Evolutionary conservation across 1,284 basidiomycete genomes (phyloP), one percentile per base, ranked within the genome.

Genomic region (Malassezia obtusa): DNA sequence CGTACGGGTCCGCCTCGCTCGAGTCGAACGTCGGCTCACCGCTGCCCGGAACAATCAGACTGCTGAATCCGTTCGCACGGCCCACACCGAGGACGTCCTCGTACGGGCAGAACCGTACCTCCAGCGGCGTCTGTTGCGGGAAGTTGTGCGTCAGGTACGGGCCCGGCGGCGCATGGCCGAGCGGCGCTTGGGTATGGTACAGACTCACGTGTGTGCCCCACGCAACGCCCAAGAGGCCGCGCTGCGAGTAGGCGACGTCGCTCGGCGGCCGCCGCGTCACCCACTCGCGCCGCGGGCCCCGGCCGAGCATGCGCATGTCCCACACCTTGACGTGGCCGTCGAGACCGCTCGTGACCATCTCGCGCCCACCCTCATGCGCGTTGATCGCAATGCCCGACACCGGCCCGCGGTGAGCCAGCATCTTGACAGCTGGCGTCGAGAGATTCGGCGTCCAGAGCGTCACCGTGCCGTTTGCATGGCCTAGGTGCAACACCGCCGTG

Each of bases 11-110:
- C 0, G 88, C 86, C 76, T 98, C 92, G 21, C 80, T 76, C 53
- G 86, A 87, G 75, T 98, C 92, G 72, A 91, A 95, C 78, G 94
- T 90, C 39, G 90, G 83, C 75, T 98, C 91, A 36, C 92, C 92
- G 4, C 84, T 78, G 14, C 92, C 92, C 0, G 92, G 92, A 0
- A 98, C 84, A 49, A 98, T 78, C 40, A 96, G 79, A 43, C 81
- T 86, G 1, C 86, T 87, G 24, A 96, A 79, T 0, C 92, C 92
- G 0, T 78, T 77, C 1, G 62, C 78, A 63, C 81, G 80, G 76
- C 78, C 80, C 24, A 96, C 80, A 0, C 85, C 87, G 24, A 98
- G 81, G 12, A 90, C 77, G 76, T 98, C 92, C 71, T 91, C 87
- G 78, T 87, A 96, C 4, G 92, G 91, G 62, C 85, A 85, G 76